Percentiles rank a stretch among this genome's conserved stretches.
Evolutionary conservation across 169 alveolate species (phyloP).

Genomic region (Eimeria tenella): DNA sequence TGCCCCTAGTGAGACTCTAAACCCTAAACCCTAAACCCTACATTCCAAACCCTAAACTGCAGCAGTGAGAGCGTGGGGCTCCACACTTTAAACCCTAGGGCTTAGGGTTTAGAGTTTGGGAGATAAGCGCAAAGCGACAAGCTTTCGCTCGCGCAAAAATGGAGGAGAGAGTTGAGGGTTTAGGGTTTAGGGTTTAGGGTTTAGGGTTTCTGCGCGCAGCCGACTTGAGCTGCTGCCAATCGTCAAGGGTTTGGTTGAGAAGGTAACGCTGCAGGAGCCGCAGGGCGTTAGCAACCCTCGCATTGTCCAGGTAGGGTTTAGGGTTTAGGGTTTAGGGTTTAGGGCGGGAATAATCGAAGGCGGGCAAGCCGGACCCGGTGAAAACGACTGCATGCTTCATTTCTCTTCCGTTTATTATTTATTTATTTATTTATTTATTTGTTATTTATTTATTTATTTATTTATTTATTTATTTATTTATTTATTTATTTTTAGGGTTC

Average conservation of each 20-base stretch:
- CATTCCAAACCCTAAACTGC: not conserved
- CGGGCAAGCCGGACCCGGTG: too few relatives aligned
- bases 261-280: constrained; percentile 79
- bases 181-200: constrained; percentile 32
- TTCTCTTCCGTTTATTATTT: not conserved
- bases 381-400: not conserved
- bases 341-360: not conserved
- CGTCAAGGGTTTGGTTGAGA: constrained; percentile 83
- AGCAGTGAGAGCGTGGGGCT: not conserved
- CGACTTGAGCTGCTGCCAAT: constrained; percentile 84
- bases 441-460: not conserved
- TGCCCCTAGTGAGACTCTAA: constrained; percentile 76
- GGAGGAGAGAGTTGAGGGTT: not conserved
- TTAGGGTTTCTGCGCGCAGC: constrained; percentile 42
- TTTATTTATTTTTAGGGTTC: not conserved
- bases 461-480: not conserved
- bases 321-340: constrained; percentile 29
- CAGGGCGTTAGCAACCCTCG: constrained; percentile 78
- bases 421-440: not conserved
- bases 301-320: constrained; percentile 77
- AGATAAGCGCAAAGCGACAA: not conserved
- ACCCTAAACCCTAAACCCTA: not conserved
- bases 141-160: not conserved
- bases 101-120: too few relatives aligned
- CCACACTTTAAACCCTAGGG: not conserved